These are phyloP conservation scores for Ustilago cynodontis DNA, from an alignment of 1,284 basidiomycete species.

Conservation along the genomic window DNA sequence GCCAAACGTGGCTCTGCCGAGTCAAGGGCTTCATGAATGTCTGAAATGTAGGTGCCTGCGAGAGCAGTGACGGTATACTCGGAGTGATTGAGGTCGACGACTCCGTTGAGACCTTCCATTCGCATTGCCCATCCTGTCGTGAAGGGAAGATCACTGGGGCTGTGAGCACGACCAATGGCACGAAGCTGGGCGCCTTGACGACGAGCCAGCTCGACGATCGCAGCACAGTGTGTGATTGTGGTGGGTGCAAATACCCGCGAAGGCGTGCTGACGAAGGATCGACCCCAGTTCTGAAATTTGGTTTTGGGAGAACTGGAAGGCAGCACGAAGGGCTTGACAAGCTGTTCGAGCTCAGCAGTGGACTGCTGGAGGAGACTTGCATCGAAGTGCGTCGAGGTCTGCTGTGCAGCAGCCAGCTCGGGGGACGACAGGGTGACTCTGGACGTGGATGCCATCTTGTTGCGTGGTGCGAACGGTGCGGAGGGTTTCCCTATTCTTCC, in stretches of 20 bases:
- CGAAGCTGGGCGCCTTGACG: conserved; percentile 80
- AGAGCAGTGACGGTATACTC: conserved; percentile 54
- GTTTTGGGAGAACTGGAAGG: conserved; percentile 41
- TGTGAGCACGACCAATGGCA: conserved; percentile 90
- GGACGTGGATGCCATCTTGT: conserved; percentile 42
- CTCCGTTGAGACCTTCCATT: conserved; percentile 64
- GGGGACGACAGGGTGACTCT: conserved; percentile 25
- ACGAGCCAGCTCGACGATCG: conserved; percentile 85
- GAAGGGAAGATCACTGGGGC: conserved; percentile 82
- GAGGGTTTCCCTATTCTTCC: not conserved
- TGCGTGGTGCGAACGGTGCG: not conserved
- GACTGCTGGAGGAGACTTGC: conserved; percentile 27
- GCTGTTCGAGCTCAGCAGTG: conserved; percentile 33
- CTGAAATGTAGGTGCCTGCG: conserved; percentile 69
- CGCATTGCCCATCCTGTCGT: conserved; percentile 67
- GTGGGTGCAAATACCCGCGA: conserved; percentile 80
- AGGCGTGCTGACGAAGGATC: conserved; percentile 72
- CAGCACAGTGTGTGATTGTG: conserved; percentile 79
- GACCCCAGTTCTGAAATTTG: conserved; percentile 74
- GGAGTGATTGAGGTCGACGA: conserved; percentile 45
- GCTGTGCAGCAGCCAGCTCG: conserved; percentile 4
- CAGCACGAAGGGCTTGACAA: conserved; percentile 32
- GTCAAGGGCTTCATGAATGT: conserved; percentile 73
- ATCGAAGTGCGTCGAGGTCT: conserved; percentile 19
- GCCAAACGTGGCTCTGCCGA: conserved; percentile 77